Base-by-base conservation (phyloP, 163 green algal species). In the Scenedesmus sp. region DNA sequence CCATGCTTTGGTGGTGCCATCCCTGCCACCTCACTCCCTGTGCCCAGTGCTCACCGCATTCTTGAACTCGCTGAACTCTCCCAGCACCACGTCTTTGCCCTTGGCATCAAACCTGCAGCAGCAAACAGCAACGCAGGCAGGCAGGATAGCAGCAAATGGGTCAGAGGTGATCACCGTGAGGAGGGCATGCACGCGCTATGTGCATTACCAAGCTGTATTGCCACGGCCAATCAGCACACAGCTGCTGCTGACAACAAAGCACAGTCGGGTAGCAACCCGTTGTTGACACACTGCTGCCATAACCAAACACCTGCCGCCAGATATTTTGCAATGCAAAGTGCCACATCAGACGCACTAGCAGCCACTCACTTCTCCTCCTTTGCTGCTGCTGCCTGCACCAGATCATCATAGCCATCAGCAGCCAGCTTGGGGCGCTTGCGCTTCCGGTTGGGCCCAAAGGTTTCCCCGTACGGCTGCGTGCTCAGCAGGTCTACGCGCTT, bases 361-460 rank as follows among this genome's bases (percentile, higher is more conserved):
- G 52, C 13, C 86, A 82, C 91, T 93, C 60, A 94, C 91, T 85
- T 88, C 57, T 94, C 90, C 56, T 88, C 88, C 64, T 82, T 89
- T n/a, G 85, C 52, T 46, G 92, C 91, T n/a, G 86, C 74, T 2
- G 16, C 82, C n/a, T 92, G 56, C 82, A 92, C 88, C 66, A 98
- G 91, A 34, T 96, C 96, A 5, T 92, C 92, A 4, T 97, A 96
- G 64, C 74, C 95, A 74, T 99, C 97, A 2, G 94, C 94, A 0
- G 93, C 90, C 57, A 99, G 96, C 90, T 96, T 98, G 6, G 98
- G 98, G 54, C 94, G 91, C 94, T 99, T 99, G 77, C 98, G 96
- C 84, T 93, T 96, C 57, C 94, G 91, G 77, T 96, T 96, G 20
- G 92, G 92, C 9, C 98, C 98, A 95, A 99, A 99, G 0, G 97